Percentiles rank a stretch among this genome's conserved stretches.
phyloP scores from a whole-genome alignment of 192 early-diverging fungal genomes.

The Entomortierella lignicola region DNA sequence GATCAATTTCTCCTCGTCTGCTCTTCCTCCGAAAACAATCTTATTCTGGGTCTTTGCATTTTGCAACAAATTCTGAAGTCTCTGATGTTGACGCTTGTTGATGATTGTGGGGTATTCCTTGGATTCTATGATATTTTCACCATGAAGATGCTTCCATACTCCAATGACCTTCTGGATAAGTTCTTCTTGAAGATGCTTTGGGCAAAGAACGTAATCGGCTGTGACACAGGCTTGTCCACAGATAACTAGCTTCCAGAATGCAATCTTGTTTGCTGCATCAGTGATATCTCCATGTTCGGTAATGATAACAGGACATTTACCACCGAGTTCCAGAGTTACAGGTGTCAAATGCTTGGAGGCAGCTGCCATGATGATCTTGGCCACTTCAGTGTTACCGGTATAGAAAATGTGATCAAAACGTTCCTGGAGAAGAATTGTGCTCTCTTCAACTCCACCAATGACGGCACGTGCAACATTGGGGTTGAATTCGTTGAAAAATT shows the following conservation, averaged over 20 bases:
- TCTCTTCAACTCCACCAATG: constrained; percentile 68
- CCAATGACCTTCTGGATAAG: constrained; percentile 60
- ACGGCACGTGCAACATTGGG: constrained; percentile 55
- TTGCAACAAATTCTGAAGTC: constrained; percentile 58
- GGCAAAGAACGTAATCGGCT: constrained; percentile 76
- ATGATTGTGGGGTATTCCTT: constrained; percentile 62
- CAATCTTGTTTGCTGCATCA: constrained; percentile 75
- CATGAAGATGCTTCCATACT: constrained; percentile 49
- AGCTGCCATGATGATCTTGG: constrained; percentile 67
- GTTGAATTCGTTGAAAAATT: constrained; percentile 68
- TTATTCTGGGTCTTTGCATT: constrained; percentile 50
- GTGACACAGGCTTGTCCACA: constrained; percentile 82
- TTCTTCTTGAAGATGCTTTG: constrained; percentile 51
- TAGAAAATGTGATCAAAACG: constrained; percentile 76
- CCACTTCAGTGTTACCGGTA: constrained; percentile 69
- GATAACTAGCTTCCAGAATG: constrained; percentile 87
- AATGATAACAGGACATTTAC: constrained; percentile 80
- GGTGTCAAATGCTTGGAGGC: constrained; percentile 74
- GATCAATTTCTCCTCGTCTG: constrained; percentile 46
- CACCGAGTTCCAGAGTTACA: constrained; percentile 72
- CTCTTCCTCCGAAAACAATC: constrained; percentile 59
- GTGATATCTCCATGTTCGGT: constrained; percentile 73
- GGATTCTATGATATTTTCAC: constrained; percentile 43
- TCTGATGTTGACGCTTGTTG: constrained; percentile 59
- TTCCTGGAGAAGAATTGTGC: constrained; percentile 61